A percentile compares a stretch with the other conserved stretches of the same genome.
These are phyloP conservation scores for Ascochyta viciae-villosae DNA, from an alignment of 2,329 filamentous ascomycete species.

Conservation along the genomic window DNA sequence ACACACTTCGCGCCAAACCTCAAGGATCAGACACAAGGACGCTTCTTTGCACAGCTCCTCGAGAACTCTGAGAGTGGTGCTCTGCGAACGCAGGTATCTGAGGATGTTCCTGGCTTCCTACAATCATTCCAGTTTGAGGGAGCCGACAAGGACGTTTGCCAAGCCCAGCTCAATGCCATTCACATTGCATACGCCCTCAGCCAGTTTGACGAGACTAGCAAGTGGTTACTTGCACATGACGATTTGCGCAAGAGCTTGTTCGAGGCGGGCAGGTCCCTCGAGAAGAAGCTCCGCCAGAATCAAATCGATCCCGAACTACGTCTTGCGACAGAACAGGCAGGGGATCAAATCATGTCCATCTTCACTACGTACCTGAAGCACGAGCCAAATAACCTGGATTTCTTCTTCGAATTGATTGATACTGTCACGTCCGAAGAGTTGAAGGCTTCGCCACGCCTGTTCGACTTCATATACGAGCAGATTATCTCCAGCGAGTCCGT, in stretches of 20 bases:
- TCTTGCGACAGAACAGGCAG: conserved; percentile 85
- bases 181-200: conserved; percentile 83
- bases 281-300: conserved; percentile 74
- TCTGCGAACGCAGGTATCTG: conserved; percentile 76
- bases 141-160: conserved; percentile 71
- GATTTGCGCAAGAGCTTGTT: conserved; percentile 66
- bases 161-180: conserved; percentile 84
- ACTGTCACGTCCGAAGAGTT: conserved; percentile 83
- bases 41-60: conserved; percentile 89
- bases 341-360: conserved; percentile 85
- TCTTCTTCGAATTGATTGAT: conserved; percentile 84
- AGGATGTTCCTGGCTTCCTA: conserved; percentile 76
- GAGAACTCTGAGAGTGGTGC: conserved; percentile 75
- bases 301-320: conserved; percentile 74
- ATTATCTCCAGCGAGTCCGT: conserved; percentile 86
- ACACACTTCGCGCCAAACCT: conserved; percentile 78
- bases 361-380: conserved; percentile 81
- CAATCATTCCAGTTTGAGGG: conserved; percentile 69
- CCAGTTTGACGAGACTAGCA: conserved; percentile 67
- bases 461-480: conserved; percentile 81
- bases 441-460: conserved; percentile 76
- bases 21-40: conserved; percentile 84
- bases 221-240: conserved; percentile 68
- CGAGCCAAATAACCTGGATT: conserved; percentile 78
- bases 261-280: conserved; percentile 76